phyloP scores from a whole-genome alignment of 176 grass and related monocot genomes.

The Carex littledalei region DNA sequence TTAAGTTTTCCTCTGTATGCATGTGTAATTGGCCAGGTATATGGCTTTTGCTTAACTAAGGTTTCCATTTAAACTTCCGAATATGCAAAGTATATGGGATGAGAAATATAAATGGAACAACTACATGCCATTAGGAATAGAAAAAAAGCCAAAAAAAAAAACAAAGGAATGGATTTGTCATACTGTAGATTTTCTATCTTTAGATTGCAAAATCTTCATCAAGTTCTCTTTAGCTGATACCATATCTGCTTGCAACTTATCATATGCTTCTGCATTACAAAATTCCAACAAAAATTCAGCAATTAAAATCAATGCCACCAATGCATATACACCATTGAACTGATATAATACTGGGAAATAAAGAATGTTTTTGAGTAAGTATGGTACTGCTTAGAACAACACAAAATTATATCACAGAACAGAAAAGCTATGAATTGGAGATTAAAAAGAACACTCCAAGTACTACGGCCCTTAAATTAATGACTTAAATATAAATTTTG shows the following conservation, averaged over 20 bases:
- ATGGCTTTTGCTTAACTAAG: not conserved
- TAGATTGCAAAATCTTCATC: slow-evolving; percentile 68
- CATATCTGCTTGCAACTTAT: slow-evolving; percentile 77
- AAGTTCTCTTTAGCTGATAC: slow-evolving; percentile 61
- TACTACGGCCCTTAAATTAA: not conserved
- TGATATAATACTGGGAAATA: not conserved
- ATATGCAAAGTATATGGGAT: not conserved
- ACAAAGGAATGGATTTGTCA: slow-evolving; percentile 1
- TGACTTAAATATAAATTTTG: not conserved
- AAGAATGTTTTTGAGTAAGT: not conserved
- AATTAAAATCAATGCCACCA: not conserved
- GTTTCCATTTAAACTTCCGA: not conserved
- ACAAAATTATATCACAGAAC: not conserved
- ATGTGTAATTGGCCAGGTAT: not conserved
- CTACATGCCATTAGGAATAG: not conserved
- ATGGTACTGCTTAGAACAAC: not conserved
- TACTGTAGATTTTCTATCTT: slow-evolving; percentile 74
- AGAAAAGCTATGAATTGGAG: not conserved
- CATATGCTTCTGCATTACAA: slow-evolving; percentile 63
- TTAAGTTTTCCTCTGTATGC: not conserved
- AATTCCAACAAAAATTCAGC: not conserved
- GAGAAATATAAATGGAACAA: not conserved
- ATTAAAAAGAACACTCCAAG: not conserved
- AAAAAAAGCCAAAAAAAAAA: no score
- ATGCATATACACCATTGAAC: not conserved